A percentile compares a stretch with the other conserved stretches of the same genome.
Evolutionary conservation across 2,329 filamentous ascomycete species (phyloP).

Genomic region (Neofusicoccum cordaticola): DNA sequence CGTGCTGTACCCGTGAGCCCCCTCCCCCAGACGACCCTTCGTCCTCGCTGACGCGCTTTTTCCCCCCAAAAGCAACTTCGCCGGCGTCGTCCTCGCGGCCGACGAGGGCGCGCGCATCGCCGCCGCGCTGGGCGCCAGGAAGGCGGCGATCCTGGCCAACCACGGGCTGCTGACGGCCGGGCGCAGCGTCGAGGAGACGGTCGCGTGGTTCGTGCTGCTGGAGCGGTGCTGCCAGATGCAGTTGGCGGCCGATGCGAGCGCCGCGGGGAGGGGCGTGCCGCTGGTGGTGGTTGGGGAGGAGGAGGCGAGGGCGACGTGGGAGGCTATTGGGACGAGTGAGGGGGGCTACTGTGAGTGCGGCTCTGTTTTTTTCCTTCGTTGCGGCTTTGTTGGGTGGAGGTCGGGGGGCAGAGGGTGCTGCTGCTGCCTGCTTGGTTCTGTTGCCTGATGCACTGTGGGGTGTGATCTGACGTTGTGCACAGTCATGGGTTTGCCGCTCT

Average conservation of each 20-base stretch:
- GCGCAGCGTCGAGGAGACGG: constrained; percentile 69
- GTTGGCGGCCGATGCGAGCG: constrained; percentile 65
- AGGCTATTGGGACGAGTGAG: neutral
- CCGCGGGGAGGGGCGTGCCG: constrained; percentile 36
- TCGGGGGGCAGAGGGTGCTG: too few relatives aligned
- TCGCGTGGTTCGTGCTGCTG: constrained; percentile 65
- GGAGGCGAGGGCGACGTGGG: neutral
- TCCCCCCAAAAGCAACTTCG: constrained; percentile 43
- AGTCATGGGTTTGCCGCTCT: too few relatives aligned
- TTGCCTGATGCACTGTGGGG: too few relatives aligned
- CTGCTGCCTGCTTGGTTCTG: too few relatives aligned
- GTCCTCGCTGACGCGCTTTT: too few relatives aligned
- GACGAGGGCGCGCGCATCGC: constrained; percentile 66
- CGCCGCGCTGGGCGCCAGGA: constrained; percentile 61
- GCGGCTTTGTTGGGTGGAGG: too few relatives aligned
- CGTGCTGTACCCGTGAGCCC: constrained; percentile 56
- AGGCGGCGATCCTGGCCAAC: constrained; percentile 65
- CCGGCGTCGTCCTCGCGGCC: constrained; percentile 59
- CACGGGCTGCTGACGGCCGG: constrained; percentile 72
- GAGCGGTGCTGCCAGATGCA: constrained; percentile 68
- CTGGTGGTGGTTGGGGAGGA: neutral
- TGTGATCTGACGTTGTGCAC: too few relatives aligned
- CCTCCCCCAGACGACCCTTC: too few relatives aligned
- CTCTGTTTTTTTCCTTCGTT: too few relatives aligned
- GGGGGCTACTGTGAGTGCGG: too few relatives aligned